Base-by-base conservation (phyloP, 257 asterid species). In the Nicotiana sylvestris region DNA sequence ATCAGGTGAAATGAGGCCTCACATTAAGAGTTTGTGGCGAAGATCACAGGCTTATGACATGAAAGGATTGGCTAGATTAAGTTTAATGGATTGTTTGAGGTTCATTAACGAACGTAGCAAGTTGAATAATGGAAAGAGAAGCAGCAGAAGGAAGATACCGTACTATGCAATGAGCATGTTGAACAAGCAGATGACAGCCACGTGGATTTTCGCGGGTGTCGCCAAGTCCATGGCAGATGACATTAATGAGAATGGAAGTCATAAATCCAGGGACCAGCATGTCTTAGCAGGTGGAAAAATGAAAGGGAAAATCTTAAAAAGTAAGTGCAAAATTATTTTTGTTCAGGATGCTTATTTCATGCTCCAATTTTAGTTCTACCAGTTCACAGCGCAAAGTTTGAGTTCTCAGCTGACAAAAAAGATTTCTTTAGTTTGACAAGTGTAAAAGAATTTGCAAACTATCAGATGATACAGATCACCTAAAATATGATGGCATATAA, bases 1-100 rank as follows among this genome's bases (percentile, higher is more conserved):
- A 39, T 87, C 88, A 6, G 88, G 87, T 76, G 66, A 65, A 1
- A 6, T 12, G 55, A 68, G 65, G 13, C 87, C 84, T 4, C 90
- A 85, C 27, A 9, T 61, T n/a, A 85, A 86, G 82, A 83, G 88
- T 64, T 76, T 85, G 25, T 88, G 90, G 90, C 82, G 90, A 66
- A 83, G 90, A 76, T 88, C 88, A n/a, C 90, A 85, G 69, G 88
- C 90, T 10, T 85, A 85, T 57, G 88, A 88, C 27, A 85, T 85
- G 87, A 74, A 78, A 60, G 87, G 87, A 27, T 53, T 78, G 85
- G 83, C 82, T 0, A 85, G 88, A 67, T 76, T 83, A 12, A 88
- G 90, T 25, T 82, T 88, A 84, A 66, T 80, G 85, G 90, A 88
- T 15, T 81, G 88, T 72, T 57, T 85, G 51, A 74, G n/a, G 88